Conservation (phyloP, 441 rosid species). For the Jatropha podagrica region DNA sequence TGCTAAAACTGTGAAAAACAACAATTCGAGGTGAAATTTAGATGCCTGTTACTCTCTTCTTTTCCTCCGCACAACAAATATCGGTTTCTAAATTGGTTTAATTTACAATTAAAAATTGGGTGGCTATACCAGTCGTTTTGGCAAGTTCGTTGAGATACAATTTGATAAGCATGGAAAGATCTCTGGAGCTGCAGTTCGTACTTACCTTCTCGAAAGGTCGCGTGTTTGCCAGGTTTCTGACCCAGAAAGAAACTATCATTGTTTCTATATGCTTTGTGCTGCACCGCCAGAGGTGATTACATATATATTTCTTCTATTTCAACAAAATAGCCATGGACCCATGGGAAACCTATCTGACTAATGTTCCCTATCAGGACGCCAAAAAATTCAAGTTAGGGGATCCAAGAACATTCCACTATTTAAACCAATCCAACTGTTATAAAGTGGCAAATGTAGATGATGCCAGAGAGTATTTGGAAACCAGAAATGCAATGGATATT, state of each 20-base stretch:
- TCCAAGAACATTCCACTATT: slow-evolving; percentile 56
- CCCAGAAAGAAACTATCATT: slow-evolving; percentile 75
- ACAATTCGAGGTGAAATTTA: slow-evolving; percentile 63
- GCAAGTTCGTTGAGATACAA: slow-evolving; percentile 84
- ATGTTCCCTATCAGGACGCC: slow-evolving; percentile 44
- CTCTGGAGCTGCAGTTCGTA: slow-evolving; percentile 76
- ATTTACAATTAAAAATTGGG: slow-evolving; percentile 11
- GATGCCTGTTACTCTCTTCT: background rate
- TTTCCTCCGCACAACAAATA: background rate
- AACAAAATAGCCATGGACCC: background rate
- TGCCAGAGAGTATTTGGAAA: slow-evolving; percentile 64
- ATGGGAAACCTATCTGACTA: slow-evolving; percentile 8
- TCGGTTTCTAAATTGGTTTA: background rate
- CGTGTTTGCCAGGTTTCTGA: slow-evolving; percentile 77
- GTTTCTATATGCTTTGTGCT: slow-evolving; percentile 76
- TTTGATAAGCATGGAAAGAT: slow-evolving; percentile 75
- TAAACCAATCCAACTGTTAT: slow-evolving; percentile 65
- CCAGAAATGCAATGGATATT: slow-evolving; percentile 76
- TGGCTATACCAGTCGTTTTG: slow-evolving; percentile 56
- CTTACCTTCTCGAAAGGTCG: slow-evolving; percentile 73
- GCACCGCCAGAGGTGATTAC: slow-evolving; percentile 57
- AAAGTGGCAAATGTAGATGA: slow-evolving; percentile 61
- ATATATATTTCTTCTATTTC: background rate
- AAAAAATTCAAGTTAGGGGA: slow-evolving; percentile 58
- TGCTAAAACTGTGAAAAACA: slow-evolving; percentile 74